A percentile compares a stretch with the other conserved stretches of the same genome.
These are phyloP conservation scores for Apiospora koreana DNA, from an alignment of 2,329 filamentous ascomycete species.

Conservation along the genomic window DNA sequence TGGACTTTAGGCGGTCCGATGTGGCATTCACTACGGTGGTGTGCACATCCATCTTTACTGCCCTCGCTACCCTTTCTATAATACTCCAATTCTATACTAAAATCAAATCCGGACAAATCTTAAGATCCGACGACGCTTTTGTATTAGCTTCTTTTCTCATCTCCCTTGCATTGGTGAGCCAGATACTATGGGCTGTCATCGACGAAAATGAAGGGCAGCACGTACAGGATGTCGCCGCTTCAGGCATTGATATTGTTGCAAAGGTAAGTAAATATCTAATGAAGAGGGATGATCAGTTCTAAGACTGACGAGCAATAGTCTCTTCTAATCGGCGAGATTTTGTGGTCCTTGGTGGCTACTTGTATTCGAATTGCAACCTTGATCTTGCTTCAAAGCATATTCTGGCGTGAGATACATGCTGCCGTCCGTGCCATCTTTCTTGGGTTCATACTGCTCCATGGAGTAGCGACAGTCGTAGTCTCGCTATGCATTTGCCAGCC, in stretches of 20 bases:
- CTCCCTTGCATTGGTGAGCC: neutral
- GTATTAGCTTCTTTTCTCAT: neutral
- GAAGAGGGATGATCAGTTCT: neutral
- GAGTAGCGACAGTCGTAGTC: neutral
- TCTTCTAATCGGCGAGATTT: neutral
- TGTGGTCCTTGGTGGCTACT: neutral
- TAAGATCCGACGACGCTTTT: neutral
- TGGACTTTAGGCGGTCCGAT: neutral
- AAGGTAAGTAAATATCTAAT: neutral
- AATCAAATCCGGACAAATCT: neutral
- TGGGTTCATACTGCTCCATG: neutral
- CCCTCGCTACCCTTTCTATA: neutral
- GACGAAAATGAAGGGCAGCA: neutral
- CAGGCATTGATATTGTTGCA: neutral
- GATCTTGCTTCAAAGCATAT: neutral
- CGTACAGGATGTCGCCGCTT: neutral
- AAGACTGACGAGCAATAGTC: neutral
- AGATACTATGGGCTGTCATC: neutral
- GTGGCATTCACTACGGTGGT: neutral
- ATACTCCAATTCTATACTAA: neutral
- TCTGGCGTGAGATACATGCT: too few species aligned
- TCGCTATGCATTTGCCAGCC: neutral
- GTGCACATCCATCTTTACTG: neutral
- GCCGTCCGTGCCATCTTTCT: too few species aligned
- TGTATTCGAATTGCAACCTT: neutral